Base-by-base conservation (phyloP, 2,329 filamentous ascomycete species). In the Phaeomoniella chlamydospora region DNA sequence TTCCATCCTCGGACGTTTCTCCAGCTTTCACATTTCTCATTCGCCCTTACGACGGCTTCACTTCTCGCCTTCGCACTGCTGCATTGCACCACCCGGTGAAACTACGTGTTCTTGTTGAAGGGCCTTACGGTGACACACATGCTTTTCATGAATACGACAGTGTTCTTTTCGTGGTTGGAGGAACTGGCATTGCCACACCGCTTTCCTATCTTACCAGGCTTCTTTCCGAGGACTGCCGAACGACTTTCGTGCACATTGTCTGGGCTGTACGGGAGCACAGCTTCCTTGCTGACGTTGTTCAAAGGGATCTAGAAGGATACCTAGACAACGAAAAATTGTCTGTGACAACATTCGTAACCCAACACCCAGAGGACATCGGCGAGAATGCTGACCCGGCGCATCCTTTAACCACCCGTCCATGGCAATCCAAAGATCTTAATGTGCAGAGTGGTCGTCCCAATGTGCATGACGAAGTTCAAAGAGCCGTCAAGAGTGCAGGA, bases 11-110 rank as follows among this genome's bases (percentile, higher is more conserved):
- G 6, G 22, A 26, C 45, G 12, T 46, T n/a, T 26, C n/a, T n/a
- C 9, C 6, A 49, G 35, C 39, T 45, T 48, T 70, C 4, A 53
- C 58, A 3, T 68, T 70, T 43, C 61, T 64, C 44, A 58, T 70
- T 34, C 60, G 67, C 2, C 67, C 67, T 0, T 68, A 64, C 43
- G 52, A 62, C 34, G 65, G 67, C 34, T 68, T 66, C 55, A 71
- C 67, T 2, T 57, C 53, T 4, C 54, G 60, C n/a, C 56, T 70
- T 6, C 54, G 54, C 29, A 44, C 22, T 26, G 22, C 22, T 9
- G 22, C 22, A 6, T 26, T 26, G n/a, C 22, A 26, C 22, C 22
- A 26, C 9, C 22, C 22, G 6, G 22, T n/a, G 9, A 26, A 26
- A 26, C 22, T 26, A 26, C 22, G 22, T 1, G 52, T 69, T 29